phyloP scores from a whole-genome alignment of 306 rosid species.

The Malus sieversii region DNA sequence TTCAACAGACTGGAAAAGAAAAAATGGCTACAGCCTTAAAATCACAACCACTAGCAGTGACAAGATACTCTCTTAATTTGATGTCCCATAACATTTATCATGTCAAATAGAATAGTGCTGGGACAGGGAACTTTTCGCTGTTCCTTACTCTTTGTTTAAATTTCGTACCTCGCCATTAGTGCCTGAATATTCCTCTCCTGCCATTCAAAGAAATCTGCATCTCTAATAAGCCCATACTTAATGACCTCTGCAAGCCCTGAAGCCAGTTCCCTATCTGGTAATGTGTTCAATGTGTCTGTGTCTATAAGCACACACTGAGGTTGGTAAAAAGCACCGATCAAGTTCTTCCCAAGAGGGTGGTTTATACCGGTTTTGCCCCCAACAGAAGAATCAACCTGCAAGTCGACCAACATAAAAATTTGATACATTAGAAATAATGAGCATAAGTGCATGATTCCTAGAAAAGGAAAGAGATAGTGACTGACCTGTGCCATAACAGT shows the following conservation, averaged over 20 bases:
- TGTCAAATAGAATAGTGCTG: not conserved
- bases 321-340: constrained; percentile 91
- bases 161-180: constrained; percentile 61
- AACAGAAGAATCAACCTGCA: constrained; percentile 96
- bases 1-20: constrained; percentile 1
- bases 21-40: not conserved
- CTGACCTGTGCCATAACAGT: constrained; percentile 94
- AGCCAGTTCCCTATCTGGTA: constrained; percentile 85
- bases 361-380: constrained; percentile 98
- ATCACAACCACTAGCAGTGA: not conserved
- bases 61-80: not conserved
- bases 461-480: not conserved
- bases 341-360: constrained; percentile 88
- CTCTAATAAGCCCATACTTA: constrained; percentile 88
- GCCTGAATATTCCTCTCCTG: constrained; percentile 82
- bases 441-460: not conserved
- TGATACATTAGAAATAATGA: not conserved
- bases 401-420: not conserved
- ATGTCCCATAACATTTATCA: constrained; percentile 8
- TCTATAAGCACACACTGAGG: constrained; percentile 92
- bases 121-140: not conserved
- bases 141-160: not conserved
- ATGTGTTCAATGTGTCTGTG: constrained; percentile 67
- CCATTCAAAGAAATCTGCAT: constrained; percentile 89
- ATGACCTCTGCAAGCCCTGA: constrained; percentile 94